Evolutionary conservation across 139 green algal species (phyloP).

Genomic region (Tetraselmis chui): DNA sequence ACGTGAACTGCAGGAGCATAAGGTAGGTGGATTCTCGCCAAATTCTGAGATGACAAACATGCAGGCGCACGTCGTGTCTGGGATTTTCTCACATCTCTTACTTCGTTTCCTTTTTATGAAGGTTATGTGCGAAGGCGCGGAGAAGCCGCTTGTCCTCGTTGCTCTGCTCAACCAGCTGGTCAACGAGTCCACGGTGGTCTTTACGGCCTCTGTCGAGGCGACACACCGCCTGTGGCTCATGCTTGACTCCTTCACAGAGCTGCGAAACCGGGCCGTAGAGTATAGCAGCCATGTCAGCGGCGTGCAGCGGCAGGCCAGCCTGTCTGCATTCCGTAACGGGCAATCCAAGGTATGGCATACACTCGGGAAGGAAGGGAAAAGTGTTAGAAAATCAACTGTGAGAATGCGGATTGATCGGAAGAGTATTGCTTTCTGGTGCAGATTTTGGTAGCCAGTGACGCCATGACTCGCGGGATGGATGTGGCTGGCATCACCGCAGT

Average conservation of each 20-base stretch:
- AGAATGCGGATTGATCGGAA: too few relatives aligned
- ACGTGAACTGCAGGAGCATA: constrained; percentile 57
- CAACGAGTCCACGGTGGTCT: constrained; percentile 60
- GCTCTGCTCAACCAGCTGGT: constrained; percentile 54
- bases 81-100: too few relatives aligned
- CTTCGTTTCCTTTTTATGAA: too few relatives aligned
- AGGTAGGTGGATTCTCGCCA: too few relatives aligned
- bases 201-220: constrained; percentile 32
- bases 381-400: too few relatives aligned
- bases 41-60: too few relatives aligned
- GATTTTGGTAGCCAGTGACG: constrained; percentile 81
- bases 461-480: constrained; percentile 86
- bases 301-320: constrained; percentile 9
- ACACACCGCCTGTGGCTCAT: constrained; percentile 20
- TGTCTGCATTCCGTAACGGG: constrained; percentile 40
- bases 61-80: too few relatives aligned
- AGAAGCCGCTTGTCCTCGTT: constrained; percentile 65
- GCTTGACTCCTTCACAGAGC: constrained; percentile 10
- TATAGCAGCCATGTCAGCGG: constrained; percentile 36
- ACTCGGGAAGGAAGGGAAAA: too few relatives aligned
- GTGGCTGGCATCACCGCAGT: constrained; percentile 51
- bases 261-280: constrained; percentile 29
- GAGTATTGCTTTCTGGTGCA: too few relatives aligned
- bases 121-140: constrained; percentile 48
- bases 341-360: constrained; percentile 21